phyloP scores from a whole-genome alignment of 305 asterid species.

The Fraxinus velutina region DNA sequence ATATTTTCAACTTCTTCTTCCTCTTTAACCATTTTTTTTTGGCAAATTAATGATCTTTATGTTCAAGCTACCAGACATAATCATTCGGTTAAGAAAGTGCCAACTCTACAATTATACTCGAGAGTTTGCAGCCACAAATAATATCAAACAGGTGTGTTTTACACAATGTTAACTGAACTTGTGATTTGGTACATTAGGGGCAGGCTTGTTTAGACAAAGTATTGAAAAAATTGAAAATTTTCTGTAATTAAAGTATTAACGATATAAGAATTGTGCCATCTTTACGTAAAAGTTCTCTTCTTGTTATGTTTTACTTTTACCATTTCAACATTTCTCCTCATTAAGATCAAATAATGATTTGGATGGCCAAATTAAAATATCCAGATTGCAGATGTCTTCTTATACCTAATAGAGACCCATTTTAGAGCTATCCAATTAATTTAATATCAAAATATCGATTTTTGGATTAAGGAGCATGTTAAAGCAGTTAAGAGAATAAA shows the following conservation, averaged over 20 bases:
- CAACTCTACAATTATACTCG: not conserved
- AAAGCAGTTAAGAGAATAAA: not conserved
- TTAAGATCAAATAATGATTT: not conserved
- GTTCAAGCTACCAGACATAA: not conserved
- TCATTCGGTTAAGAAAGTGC: not conserved
- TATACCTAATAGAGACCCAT: not conserved
- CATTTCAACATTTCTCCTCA: not conserved
- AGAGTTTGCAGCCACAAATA: not conserved
- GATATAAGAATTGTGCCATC: not conserved
- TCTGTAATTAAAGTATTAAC: not conserved
- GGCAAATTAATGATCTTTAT: not conserved
- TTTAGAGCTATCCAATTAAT: not conserved
- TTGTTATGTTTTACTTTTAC: not conserved
- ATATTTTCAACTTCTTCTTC: constrained; percentile 6
- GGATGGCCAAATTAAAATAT: not conserved
- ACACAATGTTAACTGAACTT: not conserved
- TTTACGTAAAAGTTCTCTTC: not conserved
- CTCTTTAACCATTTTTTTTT: not conserved
- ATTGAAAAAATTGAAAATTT: not conserved
- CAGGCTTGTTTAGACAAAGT: not conserved
- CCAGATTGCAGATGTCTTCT: not conserved
- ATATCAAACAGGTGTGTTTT: not conserved
- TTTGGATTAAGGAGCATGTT: not conserved
- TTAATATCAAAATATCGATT: not conserved
- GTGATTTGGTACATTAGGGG: not conserved